Evolutionary conservation across 2,329 filamentous ascomycete species (phyloP).

Genomic region (Cladosporium sp.): DNA sequence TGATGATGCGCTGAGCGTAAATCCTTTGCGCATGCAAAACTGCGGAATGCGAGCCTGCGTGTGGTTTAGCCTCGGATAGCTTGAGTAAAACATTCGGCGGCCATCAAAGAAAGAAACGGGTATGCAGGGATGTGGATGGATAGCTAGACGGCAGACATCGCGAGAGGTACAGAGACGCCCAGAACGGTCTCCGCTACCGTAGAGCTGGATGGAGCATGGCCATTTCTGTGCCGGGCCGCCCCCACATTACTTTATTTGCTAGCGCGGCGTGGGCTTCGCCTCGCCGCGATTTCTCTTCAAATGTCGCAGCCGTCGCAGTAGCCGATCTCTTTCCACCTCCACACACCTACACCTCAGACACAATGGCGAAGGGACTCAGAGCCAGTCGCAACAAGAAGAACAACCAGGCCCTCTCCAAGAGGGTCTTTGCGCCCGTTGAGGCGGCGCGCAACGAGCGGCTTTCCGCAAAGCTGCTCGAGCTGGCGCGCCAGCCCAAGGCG

Average conservation of each 20-base stretch:
- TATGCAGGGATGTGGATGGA: no score
- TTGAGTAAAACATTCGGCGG: no score
- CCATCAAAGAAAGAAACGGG: no score
- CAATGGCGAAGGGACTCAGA: conserved; percentile 83
- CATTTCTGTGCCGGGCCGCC: conserved; percentile 1
- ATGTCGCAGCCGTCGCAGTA: conserved; percentile 2
- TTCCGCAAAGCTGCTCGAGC: conserved; percentile 75
- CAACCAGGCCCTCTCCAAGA: conserved; percentile 69
- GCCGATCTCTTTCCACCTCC: not conserved
- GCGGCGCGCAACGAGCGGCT: conserved; percentile 73
- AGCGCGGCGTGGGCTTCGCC: not conserved
- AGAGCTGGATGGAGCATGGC: not conserved
- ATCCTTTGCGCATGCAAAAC: no score
- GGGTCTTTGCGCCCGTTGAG: conserved; percentile 79
- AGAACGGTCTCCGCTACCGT: not conserved
- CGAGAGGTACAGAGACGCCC: not conserved
- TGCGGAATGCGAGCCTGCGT: no score
- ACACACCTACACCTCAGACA: conserved; percentile 22
- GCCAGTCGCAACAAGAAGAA: conserved; percentile 77
- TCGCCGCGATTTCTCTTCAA: conserved; percentile 7
- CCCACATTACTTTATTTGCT: conserved; percentile 6
- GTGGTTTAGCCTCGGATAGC: no score
- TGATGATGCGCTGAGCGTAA: no score
- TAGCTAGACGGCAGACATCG: no score
- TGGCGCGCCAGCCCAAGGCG: conserved; percentile 71